Evolutionary conservation across 2,329 filamentous ascomycete species (phyloP).

Genomic region (Talaromyces sp.): DNA sequence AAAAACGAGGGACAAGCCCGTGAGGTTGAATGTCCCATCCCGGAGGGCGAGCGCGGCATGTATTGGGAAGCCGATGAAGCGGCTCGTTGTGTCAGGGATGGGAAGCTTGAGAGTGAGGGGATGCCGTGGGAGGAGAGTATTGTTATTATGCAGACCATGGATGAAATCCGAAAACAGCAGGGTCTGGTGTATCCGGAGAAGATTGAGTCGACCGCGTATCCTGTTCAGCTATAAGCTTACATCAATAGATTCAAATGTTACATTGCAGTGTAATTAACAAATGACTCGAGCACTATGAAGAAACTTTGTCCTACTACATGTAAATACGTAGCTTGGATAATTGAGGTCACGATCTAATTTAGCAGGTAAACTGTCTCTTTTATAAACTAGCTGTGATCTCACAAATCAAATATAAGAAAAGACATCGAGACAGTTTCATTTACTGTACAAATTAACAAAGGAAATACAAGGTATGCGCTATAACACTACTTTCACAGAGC

Average conservation of each 20-base stretch:
- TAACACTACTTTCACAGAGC: conserved; percentile 14
- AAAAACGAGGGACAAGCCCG: conserved; percentile 19
- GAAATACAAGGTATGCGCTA: conserved; percentile 12
- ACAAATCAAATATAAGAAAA: conserved; percentile 5
- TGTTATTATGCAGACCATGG: conserved; percentile 77
- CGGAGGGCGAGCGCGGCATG: conserved; percentile 70
- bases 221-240: conserved; percentile 33
- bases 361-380: not conserved
- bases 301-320: too few species aligned
- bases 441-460: conserved; percentile 12
- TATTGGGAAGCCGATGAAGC: conserved; percentile 84
- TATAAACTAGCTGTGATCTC: not conserved
- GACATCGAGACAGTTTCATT: conserved; percentile 11
- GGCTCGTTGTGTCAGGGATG: conserved; percentile 68
- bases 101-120: conserved; percentile 66
- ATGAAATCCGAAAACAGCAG: conserved; percentile 60
- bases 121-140: conserved; percentile 72
- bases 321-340: too few species aligned
- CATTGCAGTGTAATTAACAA: too few species aligned
- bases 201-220: conserved; percentile 58
- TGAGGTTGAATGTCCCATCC: conserved; percentile 39
- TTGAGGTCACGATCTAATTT: not conserved
- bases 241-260: not conserved
- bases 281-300: too few species aligned
- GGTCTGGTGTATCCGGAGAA: conserved; percentile 59